A percentile compares a stretch with the other conserved stretches of the same genome.
Conservation (phyloP, 2,329 filamentous ascomycete species). For the Exophiala mesophila region DNA sequence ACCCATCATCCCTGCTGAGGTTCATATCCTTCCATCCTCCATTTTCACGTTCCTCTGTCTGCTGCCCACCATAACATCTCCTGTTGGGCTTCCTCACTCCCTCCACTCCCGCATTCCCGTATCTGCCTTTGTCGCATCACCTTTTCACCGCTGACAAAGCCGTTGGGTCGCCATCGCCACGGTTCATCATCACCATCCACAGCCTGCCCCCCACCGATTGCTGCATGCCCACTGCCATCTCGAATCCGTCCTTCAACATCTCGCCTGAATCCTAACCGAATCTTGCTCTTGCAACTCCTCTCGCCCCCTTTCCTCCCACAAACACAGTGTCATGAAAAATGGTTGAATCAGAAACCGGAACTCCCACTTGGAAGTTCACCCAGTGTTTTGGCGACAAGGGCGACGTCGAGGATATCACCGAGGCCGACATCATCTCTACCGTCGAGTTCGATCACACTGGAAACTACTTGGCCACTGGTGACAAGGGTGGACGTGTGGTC, state of each 20-base stretch:
- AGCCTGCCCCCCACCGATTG: too few relatives aligned
- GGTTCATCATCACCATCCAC: too few relatives aligned
- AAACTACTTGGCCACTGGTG: constrained; percentile 49
- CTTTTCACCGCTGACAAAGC: neutral
- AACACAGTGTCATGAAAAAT: constrained; percentile 57
- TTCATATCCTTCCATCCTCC: neutral
- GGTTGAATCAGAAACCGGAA: constrained; percentile 91
- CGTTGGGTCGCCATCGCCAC: neutral
- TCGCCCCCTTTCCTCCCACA: neutral
- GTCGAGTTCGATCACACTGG: constrained; percentile 51
- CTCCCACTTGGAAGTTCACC: constrained; percentile 99
- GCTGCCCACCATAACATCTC: neutral
- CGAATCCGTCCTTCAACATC: too few relatives aligned
- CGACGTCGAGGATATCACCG: constrained; percentile 97
- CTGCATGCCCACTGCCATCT: too few relatives aligned
- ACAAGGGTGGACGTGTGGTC: constrained; percentile 49
- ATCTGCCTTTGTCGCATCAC: neutral
- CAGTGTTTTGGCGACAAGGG: constrained; percentile 99
- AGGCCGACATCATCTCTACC: constrained; percentile 56
- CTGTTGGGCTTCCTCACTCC: neutral
- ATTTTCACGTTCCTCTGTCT: neutral
- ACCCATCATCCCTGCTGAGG: neutral
- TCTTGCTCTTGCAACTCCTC: too few relatives aligned
- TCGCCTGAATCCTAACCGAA: too few relatives aligned
- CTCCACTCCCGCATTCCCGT: neutral